Evolutionary conservation across 805 yeast species (phyloP), one percentile per base, ranked within the genome.

Genomic region (Candida easanensis): DNA sequence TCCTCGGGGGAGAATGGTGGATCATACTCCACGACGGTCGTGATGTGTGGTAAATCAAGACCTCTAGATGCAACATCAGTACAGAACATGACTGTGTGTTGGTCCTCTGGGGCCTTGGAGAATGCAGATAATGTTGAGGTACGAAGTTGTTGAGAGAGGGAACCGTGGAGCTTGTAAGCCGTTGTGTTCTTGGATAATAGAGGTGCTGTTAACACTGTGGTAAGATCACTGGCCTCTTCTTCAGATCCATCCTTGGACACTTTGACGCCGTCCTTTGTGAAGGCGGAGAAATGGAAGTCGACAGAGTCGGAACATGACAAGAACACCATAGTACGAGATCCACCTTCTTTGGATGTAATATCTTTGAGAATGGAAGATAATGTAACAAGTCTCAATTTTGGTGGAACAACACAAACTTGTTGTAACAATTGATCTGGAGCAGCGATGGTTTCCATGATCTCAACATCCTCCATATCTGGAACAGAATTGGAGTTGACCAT

Each of bases 21-120:
- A 61, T 93, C 99, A 55, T 82, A 84, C 63, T 93, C 99, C 16
- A 93, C 73, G 25, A 93, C 96, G 37, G 83, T 79, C 35, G 93
- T 78, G 45, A 93, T 88, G 39, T 79, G 75, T 2, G 97, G 96
- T 44, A 93, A 69, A 71, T 93, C 99, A 49, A 93, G 73, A 49
- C 99, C 99, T 68, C 99, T 80, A 26, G 98, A 82, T 0, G 97
- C 99, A 48, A 93, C 98, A 73, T 93, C 99, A 0, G 99, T 93
- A 71, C 98, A 91, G 54, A 93, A 78, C 56, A 93, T 71, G 17
- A 93, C 73, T 2, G 83, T 73, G 55, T 82, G 82, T 44, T 73
- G 73, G 6, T 73, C 69, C 31, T 68, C 68, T 1, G 62, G 68
- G 34, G 56, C 60, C 38, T 58, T 63, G 54, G 62, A 61, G 49